Conservation (phyloP, 495 filamentous ascomycete species). For the Daldinia loculata region DNA sequence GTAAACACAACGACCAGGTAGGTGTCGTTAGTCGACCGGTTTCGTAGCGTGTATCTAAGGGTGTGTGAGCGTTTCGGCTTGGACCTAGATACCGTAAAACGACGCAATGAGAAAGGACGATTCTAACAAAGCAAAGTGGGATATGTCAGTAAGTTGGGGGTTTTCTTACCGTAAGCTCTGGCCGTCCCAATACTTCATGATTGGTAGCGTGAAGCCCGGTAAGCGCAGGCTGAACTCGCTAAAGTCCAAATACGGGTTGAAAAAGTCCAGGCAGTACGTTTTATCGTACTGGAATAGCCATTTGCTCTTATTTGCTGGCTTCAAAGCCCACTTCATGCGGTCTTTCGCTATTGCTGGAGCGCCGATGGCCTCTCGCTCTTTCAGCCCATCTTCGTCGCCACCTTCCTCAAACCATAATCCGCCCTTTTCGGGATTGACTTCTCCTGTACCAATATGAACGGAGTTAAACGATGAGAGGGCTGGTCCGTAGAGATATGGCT, state of each 20-base stretch:
- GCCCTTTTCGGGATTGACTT: constrained; percentile 50
- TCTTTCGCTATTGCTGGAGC: constrained; percentile 63
- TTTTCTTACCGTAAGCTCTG: constrained; percentile 61
- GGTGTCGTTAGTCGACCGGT: constrained; percentile 70
- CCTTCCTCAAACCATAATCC: constrained; percentile 73
- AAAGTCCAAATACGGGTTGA: constrained; percentile 91
- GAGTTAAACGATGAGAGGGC: constrained; percentile 77
- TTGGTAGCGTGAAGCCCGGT: constrained; percentile 78
- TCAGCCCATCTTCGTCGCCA: constrained; percentile 66
- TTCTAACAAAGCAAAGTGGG: constrained; percentile 8
- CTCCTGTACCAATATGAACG: constrained; percentile 69
- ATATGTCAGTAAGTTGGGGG: not conserved
- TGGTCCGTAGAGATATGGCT: constrained; percentile 83
- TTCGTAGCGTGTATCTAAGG: constrained; percentile 87
- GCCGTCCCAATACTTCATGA: constrained; percentile 83
- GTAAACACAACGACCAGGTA: constrained; percentile 85
- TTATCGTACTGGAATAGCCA: constrained; percentile 60
- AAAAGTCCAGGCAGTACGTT: constrained; percentile 83
- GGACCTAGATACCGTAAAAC: constrained; percentile 38
- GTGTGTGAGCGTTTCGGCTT: constrained; percentile 66
- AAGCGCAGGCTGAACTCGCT: constrained; percentile 78
- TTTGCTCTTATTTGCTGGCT: constrained; percentile 57
- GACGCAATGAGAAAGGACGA: constrained; percentile 22
- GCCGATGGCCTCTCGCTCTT: constrained; percentile 54
- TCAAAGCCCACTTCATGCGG: constrained; percentile 72